These are phyloP conservation scores for Cordyceps sp. DNA, from an alignment of 2,329 filamentous ascomycete genomes.

Conservation along the genomic window DNA sequence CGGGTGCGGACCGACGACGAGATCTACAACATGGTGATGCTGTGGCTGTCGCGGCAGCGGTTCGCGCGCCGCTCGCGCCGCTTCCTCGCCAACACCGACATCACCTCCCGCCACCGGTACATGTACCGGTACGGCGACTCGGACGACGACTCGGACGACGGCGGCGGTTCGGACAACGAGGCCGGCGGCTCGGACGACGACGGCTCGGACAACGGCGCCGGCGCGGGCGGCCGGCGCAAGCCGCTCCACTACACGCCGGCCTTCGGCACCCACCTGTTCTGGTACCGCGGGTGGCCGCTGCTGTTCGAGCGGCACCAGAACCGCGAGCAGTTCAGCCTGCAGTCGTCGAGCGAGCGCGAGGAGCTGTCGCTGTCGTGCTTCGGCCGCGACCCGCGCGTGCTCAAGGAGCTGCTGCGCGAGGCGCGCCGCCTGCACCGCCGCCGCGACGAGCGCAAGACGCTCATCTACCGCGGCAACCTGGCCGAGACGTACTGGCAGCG, in stretches of 20 bases:
- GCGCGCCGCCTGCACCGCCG: conserved; percentile 37
- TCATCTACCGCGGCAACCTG: conserved; percentile 45
- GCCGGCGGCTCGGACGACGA: conserved; percentile 1
- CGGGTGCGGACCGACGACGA: conserved; percentile 55
- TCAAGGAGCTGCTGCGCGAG: conserved; percentile 46
- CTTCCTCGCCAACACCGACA: conserved; percentile 48
- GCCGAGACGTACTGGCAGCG: conserved; percentile 39
- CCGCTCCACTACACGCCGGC: conserved; percentile 47
- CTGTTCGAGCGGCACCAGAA: conserved; percentile 37
- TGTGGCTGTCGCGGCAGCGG: conserved; percentile 46
- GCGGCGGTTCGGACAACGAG: conserved; percentile 26
- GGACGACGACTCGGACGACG: conserved; percentile 18
- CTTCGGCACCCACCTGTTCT: conserved; percentile 52
- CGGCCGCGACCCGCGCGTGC: conserved; percentile 39
- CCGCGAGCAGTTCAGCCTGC: conserved; percentile 21
- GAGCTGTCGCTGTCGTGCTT: conserved; percentile 44
- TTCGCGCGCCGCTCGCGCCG: conserved; percentile 42
- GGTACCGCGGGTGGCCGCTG: conserved; percentile 42
- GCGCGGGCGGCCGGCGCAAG: conserved; percentile 23
- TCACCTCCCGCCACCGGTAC: conserved; percentile 34
- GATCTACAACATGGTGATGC: conserved; percentile 57
- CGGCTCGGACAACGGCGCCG: conserved; percentile 14
- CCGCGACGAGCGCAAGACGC: conserved; percentile 43
- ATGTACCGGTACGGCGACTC: conserved; percentile 30
- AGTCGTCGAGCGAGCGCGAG: conserved; percentile 33